These are phyloP conservation scores for Mollisia scopiformis DNA, from an alignment of 2,329 filamentous ascomycete species.

Conservation along the genomic window DNA sequence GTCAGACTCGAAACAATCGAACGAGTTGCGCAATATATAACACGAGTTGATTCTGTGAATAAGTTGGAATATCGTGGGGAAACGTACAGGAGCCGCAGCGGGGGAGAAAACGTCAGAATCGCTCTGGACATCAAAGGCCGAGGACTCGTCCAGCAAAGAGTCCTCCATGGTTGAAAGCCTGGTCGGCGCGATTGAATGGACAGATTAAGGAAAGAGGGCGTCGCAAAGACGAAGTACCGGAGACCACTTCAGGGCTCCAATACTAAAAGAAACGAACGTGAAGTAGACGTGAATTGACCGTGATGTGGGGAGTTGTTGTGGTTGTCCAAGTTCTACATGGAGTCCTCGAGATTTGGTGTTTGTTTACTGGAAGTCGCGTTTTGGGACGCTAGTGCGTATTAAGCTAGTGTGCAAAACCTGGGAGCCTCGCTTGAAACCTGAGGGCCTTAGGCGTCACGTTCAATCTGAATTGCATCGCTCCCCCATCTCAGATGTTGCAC, in stretches of 20 bases:
- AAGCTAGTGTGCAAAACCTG: neutral
- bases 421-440: neutral
- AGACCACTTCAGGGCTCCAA: neutral
- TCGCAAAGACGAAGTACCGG: neutral
- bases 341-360: neutral
- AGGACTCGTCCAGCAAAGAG: slow-evolving; percentile 58
- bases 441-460: neutral
- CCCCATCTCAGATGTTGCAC: neutral
- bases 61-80: slow-evolving; percentile 1
- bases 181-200: neutral
- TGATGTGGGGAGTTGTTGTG: slow-evolving; percentile 3
- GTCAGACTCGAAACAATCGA: neutral
- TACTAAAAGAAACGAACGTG: slow-evolving; percentile 7
- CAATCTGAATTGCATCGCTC: neutral
- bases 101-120: slow-evolving; percentile 64
- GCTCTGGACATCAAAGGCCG: slow-evolving; percentile 57
- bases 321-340: neutral
- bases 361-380: slow-evolving; percentile 9
- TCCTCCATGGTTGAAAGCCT: slow-evolving; percentile 26
- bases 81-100: slow-evolving; percentile 48
- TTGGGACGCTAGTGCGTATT: neutral
- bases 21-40: neutral
- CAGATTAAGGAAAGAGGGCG: neutral
- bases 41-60: neutral
- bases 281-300: neutral